phyloP scores from a whole-genome alignment of 1,139 yeast genomes.

The Scheffersomyces titani region DNA sequence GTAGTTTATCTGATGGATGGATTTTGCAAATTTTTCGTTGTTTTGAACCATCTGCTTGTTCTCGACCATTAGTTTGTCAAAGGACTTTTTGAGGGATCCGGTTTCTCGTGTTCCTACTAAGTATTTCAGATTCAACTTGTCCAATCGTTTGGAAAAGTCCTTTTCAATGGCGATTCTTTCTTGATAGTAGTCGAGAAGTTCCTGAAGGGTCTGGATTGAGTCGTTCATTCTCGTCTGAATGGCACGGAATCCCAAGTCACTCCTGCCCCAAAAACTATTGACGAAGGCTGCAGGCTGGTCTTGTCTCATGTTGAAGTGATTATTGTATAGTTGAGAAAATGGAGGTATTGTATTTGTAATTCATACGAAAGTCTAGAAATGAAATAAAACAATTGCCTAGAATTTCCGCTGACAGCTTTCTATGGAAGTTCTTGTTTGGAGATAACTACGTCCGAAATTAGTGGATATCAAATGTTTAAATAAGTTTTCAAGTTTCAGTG shows the following conservation, averaged over 20 bases:
- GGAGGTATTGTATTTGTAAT: slow-evolving; percentile 3
- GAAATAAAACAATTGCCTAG: background rate
- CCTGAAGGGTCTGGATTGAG: slow-evolving; percentile 41
- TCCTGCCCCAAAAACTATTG: slow-evolving; percentile 53
- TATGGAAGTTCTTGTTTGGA: slow-evolving; percentile 1
- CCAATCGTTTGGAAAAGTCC: slow-evolving; percentile 63
- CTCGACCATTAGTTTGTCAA: slow-evolving; percentile 60
- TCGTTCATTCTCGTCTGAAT: slow-evolving; percentile 51
- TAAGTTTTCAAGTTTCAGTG: background rate
- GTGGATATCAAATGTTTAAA: background rate
- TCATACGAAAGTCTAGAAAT: background rate
- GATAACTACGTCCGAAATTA: background rate
- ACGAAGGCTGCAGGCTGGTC: slow-evolving; percentile 31
- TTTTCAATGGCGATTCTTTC: slow-evolving; percentile 65
- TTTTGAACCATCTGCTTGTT: slow-evolving; percentile 39
- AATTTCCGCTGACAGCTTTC: background rate
- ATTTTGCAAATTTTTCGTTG: slow-evolving; percentile 33
- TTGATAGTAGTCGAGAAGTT: slow-evolving; percentile 45
- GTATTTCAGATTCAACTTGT: slow-evolving; percentile 46
- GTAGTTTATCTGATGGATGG: slow-evolving; percentile 34
- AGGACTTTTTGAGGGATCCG: slow-evolving; percentile 57
- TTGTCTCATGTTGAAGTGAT: slow-evolving; percentile 5
- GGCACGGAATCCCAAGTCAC: slow-evolving; percentile 50
- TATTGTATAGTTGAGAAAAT: background rate
- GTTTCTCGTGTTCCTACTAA: slow-evolving; percentile 61